Evolutionary conservation across 208 protist species (phyloP).

Genomic region (Trypanosoma cruzi): DNA sequence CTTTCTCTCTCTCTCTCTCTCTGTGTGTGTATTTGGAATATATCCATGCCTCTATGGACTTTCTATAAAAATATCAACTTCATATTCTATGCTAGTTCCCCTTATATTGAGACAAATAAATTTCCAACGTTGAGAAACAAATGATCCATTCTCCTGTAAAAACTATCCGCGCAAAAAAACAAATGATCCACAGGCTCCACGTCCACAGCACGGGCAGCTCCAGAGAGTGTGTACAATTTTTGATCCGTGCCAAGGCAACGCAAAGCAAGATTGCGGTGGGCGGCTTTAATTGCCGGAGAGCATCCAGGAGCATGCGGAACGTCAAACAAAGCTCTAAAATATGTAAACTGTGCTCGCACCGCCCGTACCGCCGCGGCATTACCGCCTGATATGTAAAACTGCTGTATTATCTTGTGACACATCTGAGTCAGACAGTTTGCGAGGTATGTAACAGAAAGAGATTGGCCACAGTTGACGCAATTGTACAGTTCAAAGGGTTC

Average conservation of each 20-base stretch:
- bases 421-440: slow-evolving; percentile 82
- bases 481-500: slow-evolving; percentile 72
- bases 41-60: background rate
- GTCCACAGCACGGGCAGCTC: slow-evolving; percentile 31
- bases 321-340: slow-evolving; percentile 89
- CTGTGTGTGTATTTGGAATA: no score
- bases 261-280: slow-evolving; percentile 59
- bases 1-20: no score
- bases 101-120: slow-evolving; percentile 42
- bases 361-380: slow-evolving; percentile 53
- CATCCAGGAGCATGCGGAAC: slow-evolving; percentile 83
- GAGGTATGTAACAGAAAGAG: slow-evolving; percentile 66
- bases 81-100: background rate
- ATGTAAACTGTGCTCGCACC: slow-evolving; percentile 83
- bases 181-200: slow-evolving; percentile 78
- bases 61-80: no score
- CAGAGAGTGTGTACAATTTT: slow-evolving; percentile 62
- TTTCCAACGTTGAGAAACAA: slow-evolving; percentile 72
- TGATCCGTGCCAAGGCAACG: slow-evolving; percentile 74
- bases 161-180: slow-evolving; percentile 59
- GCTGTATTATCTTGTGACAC: slow-evolving; percentile 65
- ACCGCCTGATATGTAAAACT: slow-evolving; percentile 85
- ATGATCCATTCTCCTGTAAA: slow-evolving; percentile 89
- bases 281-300: slow-evolving; percentile 50
- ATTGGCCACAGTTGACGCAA: slow-evolving; percentile 61